These are phyloP conservation scores for Neonectria coccinea DNA, from an alignment of 2,329 filamentous ascomycete genomes.

Conservation along the genomic window DNA sequence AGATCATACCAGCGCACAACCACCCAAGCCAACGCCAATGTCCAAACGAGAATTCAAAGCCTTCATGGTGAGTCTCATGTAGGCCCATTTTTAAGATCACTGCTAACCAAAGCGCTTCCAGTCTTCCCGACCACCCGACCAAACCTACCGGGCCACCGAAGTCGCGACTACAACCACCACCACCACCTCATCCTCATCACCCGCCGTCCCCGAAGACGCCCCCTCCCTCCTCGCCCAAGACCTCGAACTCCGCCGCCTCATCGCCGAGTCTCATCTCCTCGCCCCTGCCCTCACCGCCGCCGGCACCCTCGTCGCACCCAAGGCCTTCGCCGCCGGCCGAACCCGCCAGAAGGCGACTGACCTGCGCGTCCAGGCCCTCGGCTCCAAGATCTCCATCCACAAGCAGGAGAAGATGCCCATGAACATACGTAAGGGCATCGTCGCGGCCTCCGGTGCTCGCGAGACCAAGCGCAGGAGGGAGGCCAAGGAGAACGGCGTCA, in stretches of 20 bases:
- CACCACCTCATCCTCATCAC: conserved; percentile 39
- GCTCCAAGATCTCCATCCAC: conserved; percentile 80
- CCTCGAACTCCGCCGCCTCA: conserved; percentile 88
- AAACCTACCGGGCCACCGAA: conserved; percentile 39
- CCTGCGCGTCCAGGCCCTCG: conserved; percentile 83
- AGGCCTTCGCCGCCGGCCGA: conserved; percentile 69
- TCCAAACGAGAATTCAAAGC: conserved; percentile 79
- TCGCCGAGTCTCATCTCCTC: conserved; percentile 92
- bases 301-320: conserved; percentile 52
- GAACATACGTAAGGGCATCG: conserved; percentile 86
- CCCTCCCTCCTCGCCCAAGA: conserved; percentile 87
- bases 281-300: conserved; percentile 58
- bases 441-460: conserved; percentile 70
- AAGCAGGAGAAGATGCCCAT: conserved; percentile 91
- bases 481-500: conserved; percentile 89
- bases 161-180: conserved; percentile 36
- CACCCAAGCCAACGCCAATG: conserved; percentile 58
- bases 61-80: conserved; percentile 72
- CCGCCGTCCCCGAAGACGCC: conserved; percentile 66
- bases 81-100: neutral
- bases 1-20: conserved; percentile 63
- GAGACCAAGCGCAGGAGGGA: conserved; percentile 81
- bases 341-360: conserved; percentile 86
- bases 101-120: conserved; percentile 30
- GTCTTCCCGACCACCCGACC: conserved; percentile 64